Evolutionary conservation across 2,329 filamentous ascomycete genomes (phyloP).

Genomic region (Monilinia laxa): DNA sequence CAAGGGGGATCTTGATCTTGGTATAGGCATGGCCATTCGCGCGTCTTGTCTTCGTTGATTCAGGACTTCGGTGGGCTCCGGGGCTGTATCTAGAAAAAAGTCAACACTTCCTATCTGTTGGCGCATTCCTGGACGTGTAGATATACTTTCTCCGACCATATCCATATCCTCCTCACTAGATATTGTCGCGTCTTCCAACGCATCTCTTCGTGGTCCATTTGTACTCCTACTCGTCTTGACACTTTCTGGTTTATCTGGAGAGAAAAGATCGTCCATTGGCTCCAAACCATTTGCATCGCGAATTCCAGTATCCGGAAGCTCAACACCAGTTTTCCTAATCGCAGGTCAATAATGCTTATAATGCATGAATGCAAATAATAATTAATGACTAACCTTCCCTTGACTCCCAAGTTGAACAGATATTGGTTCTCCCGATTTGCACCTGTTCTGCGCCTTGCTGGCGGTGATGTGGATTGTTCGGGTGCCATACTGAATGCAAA

Average conservation of each 20-base stretch:
- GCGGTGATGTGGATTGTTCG: constrained; percentile 23
- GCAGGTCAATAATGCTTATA: constrained; percentile 15
- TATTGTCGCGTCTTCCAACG: constrained; percentile 45
- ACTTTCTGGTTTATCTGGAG: constrained; percentile 60
- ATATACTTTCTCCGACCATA: constrained; percentile 56
- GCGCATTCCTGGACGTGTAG: background rate
- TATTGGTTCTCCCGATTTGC: constrained; percentile 45
- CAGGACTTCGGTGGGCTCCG: constrained; percentile 48
- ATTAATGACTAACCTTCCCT: constrained; percentile 47
- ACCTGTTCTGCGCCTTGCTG: constrained; percentile 35
- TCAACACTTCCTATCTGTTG: constrained; percentile 24
- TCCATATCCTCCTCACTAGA: constrained; percentile 61
- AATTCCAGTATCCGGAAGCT: constrained; percentile 71
- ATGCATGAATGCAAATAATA: constrained; percentile 11
- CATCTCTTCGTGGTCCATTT: constrained; percentile 28
- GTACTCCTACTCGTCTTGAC: constrained; percentile 19
- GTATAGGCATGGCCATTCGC: constrained; percentile 37
- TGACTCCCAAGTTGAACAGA: constrained; percentile 51
- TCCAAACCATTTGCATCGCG: constrained; percentile 94
- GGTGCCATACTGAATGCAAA: constrained; percentile 19
- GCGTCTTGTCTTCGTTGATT: constrained; percentile 41
- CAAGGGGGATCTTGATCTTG: constrained; percentile 40
- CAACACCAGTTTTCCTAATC: constrained; percentile 82
- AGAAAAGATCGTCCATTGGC: constrained; percentile 82
- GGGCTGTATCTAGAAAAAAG: constrained; percentile 47